A percentile compares a stretch with the other conserved stretches of the same genome.
Evolutionary conservation across 768 basidiomycete genomes (phyloP).

Genomic region (Steccherinum ochraceum): DNA sequence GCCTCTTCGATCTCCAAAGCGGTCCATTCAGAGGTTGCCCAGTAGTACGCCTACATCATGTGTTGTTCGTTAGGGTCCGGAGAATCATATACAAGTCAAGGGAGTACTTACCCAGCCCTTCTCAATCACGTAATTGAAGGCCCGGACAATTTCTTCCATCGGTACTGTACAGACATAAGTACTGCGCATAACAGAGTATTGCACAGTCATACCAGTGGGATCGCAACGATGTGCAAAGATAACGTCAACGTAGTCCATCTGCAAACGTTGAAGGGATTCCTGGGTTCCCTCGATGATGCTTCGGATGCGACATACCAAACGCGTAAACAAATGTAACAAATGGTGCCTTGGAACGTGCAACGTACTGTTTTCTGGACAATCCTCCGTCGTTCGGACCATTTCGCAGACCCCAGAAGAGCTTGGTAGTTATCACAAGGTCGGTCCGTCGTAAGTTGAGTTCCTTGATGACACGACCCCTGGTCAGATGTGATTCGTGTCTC

Average conservation of each 20-base stretch:
- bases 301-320: not conserved
- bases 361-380: slow-evolving; percentile 57
- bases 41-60: slow-evolving; percentile 50
- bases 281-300: slow-evolving; percentile 73
- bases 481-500: too few relatives aligned
- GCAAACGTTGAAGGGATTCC: slow-evolving; percentile 58
- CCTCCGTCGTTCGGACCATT: slow-evolving; percentile 48
- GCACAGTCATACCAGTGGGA: slow-evolving; percentile 35
- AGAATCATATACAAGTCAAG: slow-evolving; percentile 9
- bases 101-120: slow-evolving; percentile 47
- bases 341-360: slow-evolving; percentile 5
- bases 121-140: slow-evolving; percentile 76
- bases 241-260: slow-evolving; percentile 70
- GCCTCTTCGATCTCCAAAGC: slow-evolving; percentile 52
- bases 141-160: slow-evolving; percentile 76
- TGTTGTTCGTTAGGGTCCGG: too few relatives aligned
- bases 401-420: slow-evolving; percentile 66
- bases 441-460: slow-evolving; percentile 60
- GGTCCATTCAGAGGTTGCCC: slow-evolving; percentile 77
- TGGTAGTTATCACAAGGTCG: slow-evolving; percentile 75
- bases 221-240: slow-evolving; percentile 68
- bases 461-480: slow-evolving; percentile 61
- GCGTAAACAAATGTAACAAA: not conserved
- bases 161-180: too few relatives aligned
- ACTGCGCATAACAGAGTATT: too few relatives aligned